Percentiles rank a stretch among this genome's conserved stretches.
Conservation (phyloP, 495 filamentous ascomycete species). For the Corynascus novoguineensis region DNA sequence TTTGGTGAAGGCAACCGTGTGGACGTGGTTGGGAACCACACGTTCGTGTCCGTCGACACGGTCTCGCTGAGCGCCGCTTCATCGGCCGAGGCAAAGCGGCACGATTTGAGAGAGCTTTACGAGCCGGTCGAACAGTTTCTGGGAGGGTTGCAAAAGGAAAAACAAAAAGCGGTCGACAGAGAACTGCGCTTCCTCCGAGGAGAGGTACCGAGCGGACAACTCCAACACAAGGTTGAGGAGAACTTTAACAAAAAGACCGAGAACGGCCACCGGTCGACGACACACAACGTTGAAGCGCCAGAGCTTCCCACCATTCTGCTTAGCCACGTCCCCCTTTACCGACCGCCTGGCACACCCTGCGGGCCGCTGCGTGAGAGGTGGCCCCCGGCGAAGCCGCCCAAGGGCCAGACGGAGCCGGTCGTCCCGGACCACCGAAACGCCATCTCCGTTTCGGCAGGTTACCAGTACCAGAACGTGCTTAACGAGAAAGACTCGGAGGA, state of each 20-base stretch:
- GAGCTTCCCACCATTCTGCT: conserved; percentile 80
- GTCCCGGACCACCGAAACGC: conserved; percentile 71
- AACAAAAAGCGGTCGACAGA: conserved; percentile 48
- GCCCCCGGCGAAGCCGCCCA: conserved; percentile 60
- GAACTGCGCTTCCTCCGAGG: conserved; percentile 51
- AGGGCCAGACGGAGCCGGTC: conserved; percentile 47
- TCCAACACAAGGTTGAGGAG: conserved; percentile 51
- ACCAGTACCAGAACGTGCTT: conserved; percentile 97
- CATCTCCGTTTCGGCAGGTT: conserved; percentile 67
- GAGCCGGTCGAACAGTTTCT: conserved; percentile 73
- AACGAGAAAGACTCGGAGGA: conserved; percentile 63
- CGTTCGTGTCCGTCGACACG: conserved; percentile 84
- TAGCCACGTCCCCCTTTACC: conserved; percentile 86
- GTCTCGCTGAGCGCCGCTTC: conserved; percentile 74
- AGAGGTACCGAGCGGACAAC: conserved; percentile 42
- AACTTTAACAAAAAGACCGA: conserved; percentile 38
- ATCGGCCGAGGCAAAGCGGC: conserved; percentile 36
- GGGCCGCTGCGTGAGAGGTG: conserved; percentile 81
- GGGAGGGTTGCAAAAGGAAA: conserved; percentile 48
- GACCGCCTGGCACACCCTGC: conserved; percentile 74
- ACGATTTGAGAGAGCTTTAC: conserved; percentile 58
- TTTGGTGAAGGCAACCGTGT: conserved; percentile 87
- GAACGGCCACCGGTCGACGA: conserved; percentile 37
- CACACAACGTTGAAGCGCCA: conserved; percentile 32
- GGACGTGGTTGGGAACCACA: conserved; percentile 90